Evolutionary conservation across 169 alveolate species (phyloP).

Genomic region (Condylostoma magnum): DNA sequence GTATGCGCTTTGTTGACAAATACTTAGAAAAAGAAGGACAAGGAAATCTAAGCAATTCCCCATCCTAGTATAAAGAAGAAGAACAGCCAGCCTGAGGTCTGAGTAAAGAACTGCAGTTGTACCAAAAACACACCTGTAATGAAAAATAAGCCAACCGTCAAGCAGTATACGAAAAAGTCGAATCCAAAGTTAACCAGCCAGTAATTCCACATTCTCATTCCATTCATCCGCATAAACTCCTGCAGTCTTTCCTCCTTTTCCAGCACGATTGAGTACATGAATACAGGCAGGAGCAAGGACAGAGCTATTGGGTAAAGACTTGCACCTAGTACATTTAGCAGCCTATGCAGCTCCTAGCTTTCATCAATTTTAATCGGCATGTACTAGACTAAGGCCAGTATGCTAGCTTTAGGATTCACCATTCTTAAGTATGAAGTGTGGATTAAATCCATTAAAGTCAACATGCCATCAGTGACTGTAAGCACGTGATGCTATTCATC

Average conservation of each 20-base stretch:
- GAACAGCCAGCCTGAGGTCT: constrained; percentile 43
- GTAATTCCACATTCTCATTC: constrained; percentile 77
- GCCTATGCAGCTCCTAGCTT: constrained; percentile 54
- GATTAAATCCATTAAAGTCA: constrained; percentile 46
- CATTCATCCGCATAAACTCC: constrained; percentile 87
- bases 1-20: constrained; percentile 73
- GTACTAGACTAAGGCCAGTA: constrained; percentile 52
- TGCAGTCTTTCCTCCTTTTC: constrained; percentile 83
- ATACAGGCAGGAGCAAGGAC: constrained; percentile 76
- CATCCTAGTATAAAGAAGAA: constrained; percentile 54
- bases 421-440: constrained; percentile 45
- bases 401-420: constrained; percentile 42
- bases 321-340: constrained; percentile 66
- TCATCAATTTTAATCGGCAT: constrained; percentile 67
- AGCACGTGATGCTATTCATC: constrained; percentile 27
- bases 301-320: constrained; percentile 73
- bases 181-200: constrained; percentile 67
- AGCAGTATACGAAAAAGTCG: constrained; percentile 40
- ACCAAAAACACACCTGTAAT: constrained; percentile 54
- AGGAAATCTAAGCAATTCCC: constrained; percentile 81
- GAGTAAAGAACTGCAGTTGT: constrained; percentile 48
- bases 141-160: constrained; percentile 31
- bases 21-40: constrained; percentile 74
- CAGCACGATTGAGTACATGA: constrained; percentile 75
- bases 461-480: constrained; percentile 57